phyloP scores from a whole-genome alignment of 441 rosid species.

The Flueggea neowawraea region DNA sequence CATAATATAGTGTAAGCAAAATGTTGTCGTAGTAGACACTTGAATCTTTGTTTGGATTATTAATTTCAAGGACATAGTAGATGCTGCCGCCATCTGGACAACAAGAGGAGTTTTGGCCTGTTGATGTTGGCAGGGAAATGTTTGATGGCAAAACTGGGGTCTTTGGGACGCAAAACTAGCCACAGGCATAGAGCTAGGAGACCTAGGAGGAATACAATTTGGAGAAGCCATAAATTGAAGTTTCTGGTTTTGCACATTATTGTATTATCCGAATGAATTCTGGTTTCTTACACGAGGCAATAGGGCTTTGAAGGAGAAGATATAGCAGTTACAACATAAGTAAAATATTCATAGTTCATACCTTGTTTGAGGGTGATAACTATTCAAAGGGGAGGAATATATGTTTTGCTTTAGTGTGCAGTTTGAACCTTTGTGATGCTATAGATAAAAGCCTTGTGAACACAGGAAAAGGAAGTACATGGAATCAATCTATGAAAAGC shows the following conservation, averaged over 20 bases:
- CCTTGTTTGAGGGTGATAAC: no score
- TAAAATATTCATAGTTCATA: no score
- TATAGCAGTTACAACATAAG: no score
- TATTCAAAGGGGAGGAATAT: no score
- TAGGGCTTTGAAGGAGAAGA: no score
- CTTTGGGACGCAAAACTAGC: conserved; percentile 32
- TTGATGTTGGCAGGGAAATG: conserved; percentile 22
- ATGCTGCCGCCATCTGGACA: conserved; percentile 6
- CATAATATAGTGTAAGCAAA: conserved; percentile 19
- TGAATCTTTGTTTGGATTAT: conserved; percentile 38
- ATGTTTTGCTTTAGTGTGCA: no score
- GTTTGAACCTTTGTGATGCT: no score
- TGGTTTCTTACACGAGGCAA: no score
- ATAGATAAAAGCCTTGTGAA: no score
- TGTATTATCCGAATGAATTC: no score
- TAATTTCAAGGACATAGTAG: conserved; percentile 21
- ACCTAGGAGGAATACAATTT: conserved; percentile 27
- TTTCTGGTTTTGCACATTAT: not conserved
- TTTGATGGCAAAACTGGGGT: conserved; percentile 25
- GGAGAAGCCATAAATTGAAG: conserved; percentile 29
- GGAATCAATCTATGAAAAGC: no score
- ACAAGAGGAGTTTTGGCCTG: not conserved
- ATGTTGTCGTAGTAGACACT: conserved; percentile 34
- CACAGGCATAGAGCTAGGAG: conserved; percentile 29
- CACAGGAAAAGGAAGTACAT: no score